Base-by-base conservation (phyloP, 148 eudicot species). In the Drosera capensis region DNA sequence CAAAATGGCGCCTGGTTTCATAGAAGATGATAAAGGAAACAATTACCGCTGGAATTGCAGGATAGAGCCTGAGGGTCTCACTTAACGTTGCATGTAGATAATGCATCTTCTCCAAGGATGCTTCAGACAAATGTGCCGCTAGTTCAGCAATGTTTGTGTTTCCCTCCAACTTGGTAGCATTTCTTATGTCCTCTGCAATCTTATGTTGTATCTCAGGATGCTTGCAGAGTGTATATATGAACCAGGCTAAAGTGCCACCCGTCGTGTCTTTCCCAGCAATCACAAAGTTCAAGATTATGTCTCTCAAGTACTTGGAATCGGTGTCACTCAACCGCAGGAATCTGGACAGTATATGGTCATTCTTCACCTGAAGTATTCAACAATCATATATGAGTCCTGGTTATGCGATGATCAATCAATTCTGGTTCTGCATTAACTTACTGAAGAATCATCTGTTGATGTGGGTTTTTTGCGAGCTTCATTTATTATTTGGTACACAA, bases 181-280 rank as follows among this genome's bases (percentile, higher is more conserved):
- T 59, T 34, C 46, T 48, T 15, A 85, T 60, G 53, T 85, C 95
- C 55, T 65, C 57, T 36, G 67, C 77, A 23, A 70, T 44, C 52
- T 71, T 80, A 20, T 80, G 74, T 48, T 80, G 92, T 25, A 72
- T 57, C 7, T 26, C 17, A 20, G 73, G 86, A 25, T 85, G 63
- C 57, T 72, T 85, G 64, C 78, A 85, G 22, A 85, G 42, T 74
- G 71, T 56, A 72, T 74, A 87, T 38, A 71, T 48, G 44, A 83
- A 83, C 94, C 92, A 83, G 0, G 94, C 65, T 20, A 88, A 73
- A 13, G 96, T 69, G 11, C 54, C 57, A 0, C 86, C 96, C 3
- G 94, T 73, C 0, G 90, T 79, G 63, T 87, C 96, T 55, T 87
- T 83, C 0, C 94, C 96, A 19, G 94, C 96, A 20, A 80, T 74